Conservation (phyloP, 2,329 filamentous ascomycete genomes). For the Colletotrichum kahawae region DNA sequence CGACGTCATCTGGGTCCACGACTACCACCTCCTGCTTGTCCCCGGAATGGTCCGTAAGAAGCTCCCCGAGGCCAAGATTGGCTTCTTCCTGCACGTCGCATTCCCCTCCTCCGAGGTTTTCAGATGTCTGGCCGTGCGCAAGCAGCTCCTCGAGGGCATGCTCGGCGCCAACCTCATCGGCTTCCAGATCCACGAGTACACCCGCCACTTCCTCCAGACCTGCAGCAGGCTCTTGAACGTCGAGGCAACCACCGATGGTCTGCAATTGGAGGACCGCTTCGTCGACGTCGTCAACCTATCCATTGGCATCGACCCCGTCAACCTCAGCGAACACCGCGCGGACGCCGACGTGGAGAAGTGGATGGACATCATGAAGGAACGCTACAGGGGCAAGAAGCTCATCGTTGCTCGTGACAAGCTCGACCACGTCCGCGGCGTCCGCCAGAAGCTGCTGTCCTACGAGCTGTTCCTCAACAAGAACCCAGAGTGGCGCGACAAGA, state of each 20-base stretch:
- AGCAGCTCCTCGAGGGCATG: constrained; percentile 88
- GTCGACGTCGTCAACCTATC: constrained; percentile 85
- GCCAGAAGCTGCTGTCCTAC: constrained; percentile 90
- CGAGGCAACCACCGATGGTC: constrained; percentile 85
- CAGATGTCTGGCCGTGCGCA: constrained; percentile 85
- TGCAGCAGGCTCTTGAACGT: constrained; percentile 91
- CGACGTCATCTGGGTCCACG: constrained; percentile 93
- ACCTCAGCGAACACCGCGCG: constrained; percentile 72
- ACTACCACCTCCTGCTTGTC: constrained; percentile 91
- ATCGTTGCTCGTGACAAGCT: constrained; percentile 95
- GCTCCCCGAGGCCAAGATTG: constrained; percentile 91
- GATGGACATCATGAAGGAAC: constrained; percentile 80
- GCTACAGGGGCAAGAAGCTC: constrained; percentile 86
- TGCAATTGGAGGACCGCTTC: constrained; percentile 91
- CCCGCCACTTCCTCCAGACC: constrained; percentile 92
- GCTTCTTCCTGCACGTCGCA: constrained; percentile 93
- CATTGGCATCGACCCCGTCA: constrained; percentile 89
- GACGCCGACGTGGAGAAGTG: constrained; percentile 77
- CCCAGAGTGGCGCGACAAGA: constrained; percentile 85
- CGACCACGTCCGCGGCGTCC: constrained; percentile 88
- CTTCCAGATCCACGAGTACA: constrained; percentile 94
- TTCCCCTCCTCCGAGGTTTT: constrained; percentile 98
- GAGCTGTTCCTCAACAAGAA: constrained; percentile 95
- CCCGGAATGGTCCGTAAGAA: constrained; percentile 89
- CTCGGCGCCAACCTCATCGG: constrained; percentile 90